Conservation (phyloP, 176 grass and related monocot genomes). For the Microstegium vimineum region DNA sequence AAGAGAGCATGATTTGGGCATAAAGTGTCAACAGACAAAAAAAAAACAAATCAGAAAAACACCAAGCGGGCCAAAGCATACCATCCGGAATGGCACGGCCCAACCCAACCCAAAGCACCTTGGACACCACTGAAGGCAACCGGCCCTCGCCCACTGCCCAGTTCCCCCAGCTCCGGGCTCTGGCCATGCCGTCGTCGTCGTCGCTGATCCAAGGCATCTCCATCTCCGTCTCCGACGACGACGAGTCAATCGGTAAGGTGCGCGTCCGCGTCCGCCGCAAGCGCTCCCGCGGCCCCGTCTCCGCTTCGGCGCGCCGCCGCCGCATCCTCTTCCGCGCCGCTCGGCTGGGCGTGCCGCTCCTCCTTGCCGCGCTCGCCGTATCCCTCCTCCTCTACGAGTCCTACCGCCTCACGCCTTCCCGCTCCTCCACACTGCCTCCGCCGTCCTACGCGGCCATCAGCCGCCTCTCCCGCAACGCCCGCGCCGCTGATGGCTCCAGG, state of each 20-base stretch:
- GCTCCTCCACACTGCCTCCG: not conserved
- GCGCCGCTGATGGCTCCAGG: conserved; percentile 48
- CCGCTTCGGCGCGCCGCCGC: conserved; percentile 17
- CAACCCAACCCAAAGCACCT: not conserved
- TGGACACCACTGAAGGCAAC: conserved; percentile 18
- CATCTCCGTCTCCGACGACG: conserved; percentile 87
- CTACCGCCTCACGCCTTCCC: conserved; percentile 22
- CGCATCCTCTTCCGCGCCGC: conserved; percentile 32
- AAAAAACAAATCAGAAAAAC: not conserved
- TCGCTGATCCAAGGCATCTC: conserved; percentile 75
- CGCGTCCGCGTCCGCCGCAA: conserved; percentile 57
- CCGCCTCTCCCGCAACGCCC: conserved; percentile 32
- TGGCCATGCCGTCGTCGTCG: conserved; percentile 36
- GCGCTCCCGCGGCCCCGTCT: conserved; percentile 21
- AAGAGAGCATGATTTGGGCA: not conserved
- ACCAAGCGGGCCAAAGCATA: not conserved
- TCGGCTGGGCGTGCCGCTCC: conserved; percentile 32
- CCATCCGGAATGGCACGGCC: not conserved
- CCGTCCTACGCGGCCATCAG: conserved; percentile 23
- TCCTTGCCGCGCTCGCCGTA: conserved; percentile 49
- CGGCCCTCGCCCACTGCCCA: not conserved
- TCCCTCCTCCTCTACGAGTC: conserved; percentile 59
- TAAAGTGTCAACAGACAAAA: not conserved
- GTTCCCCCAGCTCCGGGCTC: not conserved
- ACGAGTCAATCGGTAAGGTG: conserved; percentile 53